Base-by-base conservation (phyloP, 2,329 filamentous ascomycete species). In the Neopestalotiopsis clavispora region DNA sequence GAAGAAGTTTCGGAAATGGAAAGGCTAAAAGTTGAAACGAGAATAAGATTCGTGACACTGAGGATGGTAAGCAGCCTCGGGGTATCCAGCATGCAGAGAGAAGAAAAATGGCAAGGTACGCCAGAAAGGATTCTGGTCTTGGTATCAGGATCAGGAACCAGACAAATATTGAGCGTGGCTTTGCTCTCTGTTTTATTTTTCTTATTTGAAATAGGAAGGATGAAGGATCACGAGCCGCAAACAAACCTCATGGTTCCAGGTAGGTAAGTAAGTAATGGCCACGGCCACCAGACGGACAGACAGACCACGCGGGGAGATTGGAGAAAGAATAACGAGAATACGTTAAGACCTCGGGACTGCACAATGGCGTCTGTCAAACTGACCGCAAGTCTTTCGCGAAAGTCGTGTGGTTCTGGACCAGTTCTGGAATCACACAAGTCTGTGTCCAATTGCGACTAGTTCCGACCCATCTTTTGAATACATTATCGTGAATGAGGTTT, bases 211-310 rank as follows among this genome's bases (percentile, higher is more conserved):
- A 20, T 40, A 9, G 59, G 59, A 61, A 61, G 59, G 59, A 61
- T 20, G 59, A 61, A 61, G 59, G 59, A 61, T 61, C 59, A 61
- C 59, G 59, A 61, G 59, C 59, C 59, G 30, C 59, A 52, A 52
- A 52, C 45, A 17, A 52, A 52, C 28, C 28, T 61, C 30, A 40
- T 61, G 59, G 34, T 40, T 34, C 28, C 34, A 17, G 23, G 20
- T 20, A 28, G 23, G 30, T 34, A 38, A 30, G 23, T 10, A 38
- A 38, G 6, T 10, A 38, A 61, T 14, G 30, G 28, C 45, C 17
- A 52, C 34, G 2, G 34, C 34, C 34, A 38, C 6, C 34, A 38
- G 34, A 38, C 5, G 10, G 34, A 38, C 2, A 10, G 34, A 38
- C 34, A 38, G 34, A 38, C 23, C 23, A 28, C 23, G 32, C 32